phyloP scores from a whole-genome alignment of 495 filamentous ascomycete genomes.

The Talaromyces borbonicus region DNA sequence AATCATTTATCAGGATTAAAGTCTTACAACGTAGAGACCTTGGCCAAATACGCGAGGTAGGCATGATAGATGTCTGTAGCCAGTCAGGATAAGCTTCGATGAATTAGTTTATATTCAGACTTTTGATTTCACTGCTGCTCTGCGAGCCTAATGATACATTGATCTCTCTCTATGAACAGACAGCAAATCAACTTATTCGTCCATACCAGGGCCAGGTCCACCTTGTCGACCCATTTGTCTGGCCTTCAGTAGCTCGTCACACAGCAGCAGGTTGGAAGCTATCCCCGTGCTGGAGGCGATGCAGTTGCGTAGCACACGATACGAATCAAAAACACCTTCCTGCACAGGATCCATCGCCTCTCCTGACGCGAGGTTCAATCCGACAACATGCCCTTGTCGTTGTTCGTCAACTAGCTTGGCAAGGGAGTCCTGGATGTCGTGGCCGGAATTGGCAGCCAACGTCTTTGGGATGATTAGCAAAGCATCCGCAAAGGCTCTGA shows the following conservation, averaged over 20 bases:
- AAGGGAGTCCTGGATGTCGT: conserved; percentile 90
- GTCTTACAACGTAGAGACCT: no score
- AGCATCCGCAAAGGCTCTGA: conserved; percentile 88
- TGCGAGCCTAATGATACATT: background rate
- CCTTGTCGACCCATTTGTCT: conserved; percentile 68
- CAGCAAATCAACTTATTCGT: conserved; percentile 26
- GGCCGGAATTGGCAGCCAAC: conserved; percentile 88
- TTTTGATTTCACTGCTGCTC: background rate
- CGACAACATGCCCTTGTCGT: conserved; percentile 72
- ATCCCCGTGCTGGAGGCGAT: conserved; percentile 92
- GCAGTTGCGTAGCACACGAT: conserved; percentile 85
- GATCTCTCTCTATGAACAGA: background rate
- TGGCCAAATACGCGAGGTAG: no score
- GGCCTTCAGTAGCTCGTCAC: conserved; percentile 95
- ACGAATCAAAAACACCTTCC: conserved; percentile 91
- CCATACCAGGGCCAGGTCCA: conserved; percentile 32
- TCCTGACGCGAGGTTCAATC: conserved; percentile 75
- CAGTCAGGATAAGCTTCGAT: no score
- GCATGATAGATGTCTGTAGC: no score
- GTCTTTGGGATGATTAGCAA: conserved; percentile 94
- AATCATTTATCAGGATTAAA: no score
- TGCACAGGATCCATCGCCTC: conserved; percentile 94
- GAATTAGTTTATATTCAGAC: conserved; percentile 5
- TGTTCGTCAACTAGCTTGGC: conserved; percentile 79
- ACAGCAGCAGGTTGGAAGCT: conserved; percentile 87